These are phyloP conservation scores for Beverwykella pulmonaria DNA, from an alignment of 495 filamentous ascomycete species.

Conservation along the genomic window DNA sequence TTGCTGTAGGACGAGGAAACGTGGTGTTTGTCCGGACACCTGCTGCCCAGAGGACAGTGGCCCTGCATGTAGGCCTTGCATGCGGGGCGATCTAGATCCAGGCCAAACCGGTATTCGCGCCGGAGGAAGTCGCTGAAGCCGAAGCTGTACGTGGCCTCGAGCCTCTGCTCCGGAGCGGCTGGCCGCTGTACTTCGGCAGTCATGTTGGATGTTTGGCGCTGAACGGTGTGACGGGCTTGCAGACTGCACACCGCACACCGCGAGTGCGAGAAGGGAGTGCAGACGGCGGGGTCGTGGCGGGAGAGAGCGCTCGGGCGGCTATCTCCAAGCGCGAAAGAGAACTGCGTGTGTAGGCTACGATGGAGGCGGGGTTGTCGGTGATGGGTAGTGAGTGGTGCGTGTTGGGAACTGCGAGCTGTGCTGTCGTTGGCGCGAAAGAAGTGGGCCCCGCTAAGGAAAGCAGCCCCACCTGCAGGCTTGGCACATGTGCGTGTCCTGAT, in stretches of 20 bases:
- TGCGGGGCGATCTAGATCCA: conserved; percentile 69
- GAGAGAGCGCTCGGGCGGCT: neutral
- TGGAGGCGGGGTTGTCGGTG: neutral
- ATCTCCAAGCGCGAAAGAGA: neutral
- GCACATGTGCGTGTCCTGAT: neutral
- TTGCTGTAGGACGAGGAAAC: conserved; percentile 44
- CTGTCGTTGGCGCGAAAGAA: neutral
- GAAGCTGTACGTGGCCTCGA: conserved; percentile 42
- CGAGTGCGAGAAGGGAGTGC: neutral
- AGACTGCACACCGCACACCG: neutral
- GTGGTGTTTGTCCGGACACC: conserved; percentile 64
- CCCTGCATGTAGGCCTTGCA: conserved; percentile 81
- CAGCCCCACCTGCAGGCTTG: neutral
- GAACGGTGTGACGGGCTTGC: neutral
- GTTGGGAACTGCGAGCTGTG: neutral
- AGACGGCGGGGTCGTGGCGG: neutral
- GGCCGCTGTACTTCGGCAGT: conserved; percentile 24
- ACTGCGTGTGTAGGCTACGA: neutral
- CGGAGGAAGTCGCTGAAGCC: conserved; percentile 48
- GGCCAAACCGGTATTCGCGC: conserved; percentile 69
- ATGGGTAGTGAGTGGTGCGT: neutral
- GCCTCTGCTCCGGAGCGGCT: conserved; percentile 32
- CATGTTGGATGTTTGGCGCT: conserved; percentile 14
- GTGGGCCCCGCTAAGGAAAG: neutral
- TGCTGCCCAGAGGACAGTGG: conserved; percentile 74